These are phyloP conservation scores for Arxiozyma slooffiae DNA, from an alignment of 1,139 yeast species.

Conservation along the genomic window DNA sequence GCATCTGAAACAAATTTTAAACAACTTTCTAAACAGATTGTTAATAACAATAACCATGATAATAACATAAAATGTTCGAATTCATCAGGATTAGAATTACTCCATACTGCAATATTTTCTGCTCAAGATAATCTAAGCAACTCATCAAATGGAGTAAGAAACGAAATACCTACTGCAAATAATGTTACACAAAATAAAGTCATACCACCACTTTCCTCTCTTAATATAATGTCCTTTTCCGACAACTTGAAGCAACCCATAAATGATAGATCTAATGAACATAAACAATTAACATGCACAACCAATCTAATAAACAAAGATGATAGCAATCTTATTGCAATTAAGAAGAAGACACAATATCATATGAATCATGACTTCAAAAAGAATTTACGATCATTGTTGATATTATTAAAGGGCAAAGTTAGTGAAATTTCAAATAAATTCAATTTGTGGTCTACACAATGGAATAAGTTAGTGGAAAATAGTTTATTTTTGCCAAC, in stretches of 20 bases:
- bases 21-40: neutral
- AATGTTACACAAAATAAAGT: neutral
- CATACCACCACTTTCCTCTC: neutral
- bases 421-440: constrained; percentile 16
- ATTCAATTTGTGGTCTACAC: constrained; percentile 16
- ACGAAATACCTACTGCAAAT: neutral
- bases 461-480: constrained; percentile 22
- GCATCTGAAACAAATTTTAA: neutral
- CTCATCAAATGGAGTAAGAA: neutral
- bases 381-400: constrained; percentile 18
- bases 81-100: neutral
- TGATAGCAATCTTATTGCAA: neutral
- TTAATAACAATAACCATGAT: neutral
- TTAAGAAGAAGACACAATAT: constrained; percentile 2
- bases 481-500: constrained; percentile 15
- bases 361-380: constrained; percentile 21
- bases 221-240: neutral
- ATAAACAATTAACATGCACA: neutral
- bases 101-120: neutral
- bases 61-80: neutral
- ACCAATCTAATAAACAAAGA: neutral
- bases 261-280: neutral
- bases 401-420: constrained; percentile 22
- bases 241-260: neutral
- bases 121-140: neutral